These are phyloP conservation scores for Tephrocybe rancida DNA, from an alignment of 768 basidiomycete genomes.

Conservation along the genomic window DNA sequence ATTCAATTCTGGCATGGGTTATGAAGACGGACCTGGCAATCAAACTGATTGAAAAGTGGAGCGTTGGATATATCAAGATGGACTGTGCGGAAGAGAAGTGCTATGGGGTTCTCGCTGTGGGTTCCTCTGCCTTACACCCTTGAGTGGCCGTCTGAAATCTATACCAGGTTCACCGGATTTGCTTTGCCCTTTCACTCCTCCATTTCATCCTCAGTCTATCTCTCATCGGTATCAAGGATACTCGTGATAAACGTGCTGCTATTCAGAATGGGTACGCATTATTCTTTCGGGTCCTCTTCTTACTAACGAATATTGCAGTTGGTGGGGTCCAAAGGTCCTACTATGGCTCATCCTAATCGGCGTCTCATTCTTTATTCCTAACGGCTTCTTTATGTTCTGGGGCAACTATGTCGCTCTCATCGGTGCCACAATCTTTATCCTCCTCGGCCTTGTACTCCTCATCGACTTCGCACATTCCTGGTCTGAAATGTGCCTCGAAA, in stretches of 20 bases:
- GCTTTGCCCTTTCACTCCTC: slow-evolving; percentile 91
- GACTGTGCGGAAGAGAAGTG: slow-evolving; percentile 91
- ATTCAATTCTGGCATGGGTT: slow-evolving; percentile 95
- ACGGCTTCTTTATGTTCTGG: slow-evolving; percentile 98
- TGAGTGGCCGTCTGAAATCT: slow-evolving; percentile 4
- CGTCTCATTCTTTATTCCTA: slow-evolving; percentile 93
- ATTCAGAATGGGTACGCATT: slow-evolving; percentile 89
- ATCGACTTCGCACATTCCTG: slow-evolving; percentile 99
- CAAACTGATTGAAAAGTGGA: slow-evolving; percentile 87
- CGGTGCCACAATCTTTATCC: slow-evolving; percentile 93
- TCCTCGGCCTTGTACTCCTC: slow-evolving; percentile 94
- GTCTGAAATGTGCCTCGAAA: slow-evolving; percentile 96
- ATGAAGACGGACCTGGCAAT: slow-evolving; percentile 93
- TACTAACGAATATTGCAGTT: slow-evolving; percentile 47
- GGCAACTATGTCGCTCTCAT: slow-evolving; percentile 91
- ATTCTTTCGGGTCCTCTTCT: neutral
- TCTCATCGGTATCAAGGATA: slow-evolving; percentile 87
- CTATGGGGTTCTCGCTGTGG: slow-evolving; percentile 92
- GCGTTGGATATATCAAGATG: slow-evolving; percentile 98
- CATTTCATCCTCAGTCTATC: slow-evolving; percentile 80
- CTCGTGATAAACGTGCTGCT: slow-evolving; percentile 89
- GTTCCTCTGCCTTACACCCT: slow-evolving; percentile 25
- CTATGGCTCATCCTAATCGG: slow-evolving; percentile 84
- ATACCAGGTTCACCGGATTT: slow-evolving; percentile 86
- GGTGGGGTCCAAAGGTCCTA: slow-evolving; percentile 98